Conservation (phyloP, 345 rosid species). For the Pistacia atlantica region DNA sequence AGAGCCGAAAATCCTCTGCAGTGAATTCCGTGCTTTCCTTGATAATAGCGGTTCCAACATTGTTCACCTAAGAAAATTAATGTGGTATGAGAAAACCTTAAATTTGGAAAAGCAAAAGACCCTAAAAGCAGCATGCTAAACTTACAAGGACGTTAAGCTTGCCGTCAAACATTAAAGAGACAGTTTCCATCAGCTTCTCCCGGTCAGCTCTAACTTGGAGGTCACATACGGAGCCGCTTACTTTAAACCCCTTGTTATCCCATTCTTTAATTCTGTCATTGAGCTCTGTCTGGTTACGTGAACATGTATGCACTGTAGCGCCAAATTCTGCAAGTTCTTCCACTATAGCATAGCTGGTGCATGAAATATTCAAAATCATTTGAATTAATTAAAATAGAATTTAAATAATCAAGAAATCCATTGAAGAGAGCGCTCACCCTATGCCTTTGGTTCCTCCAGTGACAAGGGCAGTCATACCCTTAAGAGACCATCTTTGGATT, state of each 20-base stretch:
- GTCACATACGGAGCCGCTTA: constrained; percentile 65
- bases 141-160: constrained; percentile 63
- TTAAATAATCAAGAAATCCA: not conserved
- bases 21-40: too few species aligned
- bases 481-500: constrained; percentile 27
- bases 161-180: constrained; percentile 47
- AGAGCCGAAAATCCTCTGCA: not conserved
- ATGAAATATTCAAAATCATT: not conserved
- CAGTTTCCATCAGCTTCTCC: constrained; percentile 45
- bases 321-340: constrained; percentile 22
- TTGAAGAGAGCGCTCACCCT: constrained; percentile 7
- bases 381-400: too few species aligned
- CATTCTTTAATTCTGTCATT: constrained; percentile 33
- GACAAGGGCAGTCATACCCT: constrained; percentile 31
- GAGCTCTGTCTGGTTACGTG: constrained; percentile 6
- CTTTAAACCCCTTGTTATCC: constrained; percentile 46
- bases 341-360: constrained; percentile 1
- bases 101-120: too few species aligned
- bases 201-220: constrained; percentile 35
- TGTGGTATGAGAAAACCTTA: too few species aligned
- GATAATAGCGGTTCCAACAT: too few species aligned
- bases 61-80: too few species aligned
- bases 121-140: too few species aligned
- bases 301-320: constrained; percentile 15
- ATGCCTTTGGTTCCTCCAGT: constrained; percentile 37